Base-by-base conservation (phyloP, 192 early-diverging fungal species). In the Rhizophlyctis rosea region DNA sequence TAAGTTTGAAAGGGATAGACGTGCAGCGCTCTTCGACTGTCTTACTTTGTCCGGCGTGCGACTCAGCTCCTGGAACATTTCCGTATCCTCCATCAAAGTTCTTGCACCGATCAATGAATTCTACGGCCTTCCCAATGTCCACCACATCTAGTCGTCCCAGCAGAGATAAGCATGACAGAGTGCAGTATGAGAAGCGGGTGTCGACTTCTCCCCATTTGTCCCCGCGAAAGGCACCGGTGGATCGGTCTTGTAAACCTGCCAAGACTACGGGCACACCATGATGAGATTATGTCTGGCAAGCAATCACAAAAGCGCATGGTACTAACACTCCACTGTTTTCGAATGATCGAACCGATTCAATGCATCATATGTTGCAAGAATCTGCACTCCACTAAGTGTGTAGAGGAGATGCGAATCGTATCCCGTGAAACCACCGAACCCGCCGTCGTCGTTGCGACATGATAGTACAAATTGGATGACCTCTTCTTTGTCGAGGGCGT, bases 81-180 rank as follows among this genome's bases (percentile, higher is more conserved):
- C 96, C 96, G 68, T 91, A 99, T 13, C 92, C 96, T 36, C 96
- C 96, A 71, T 99, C 95, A 76, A 92, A 96, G 76, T 99, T 99
- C 59, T 85, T 87, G 65, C 95, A 95, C 21, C 65, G 27, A 3
- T 84, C 61, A 27, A 98, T 74, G 64, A 85, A 98, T 32, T 80
- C 78, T 3, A 90, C 86, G 1, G 89, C 81, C 25, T 81, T 84
- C 25, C 68, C 47, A 21, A 88, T 50, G 35, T 93, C 76, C 18
- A 94, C 74, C 3, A 74, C 74, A 30, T 89, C 84, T 34, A 92
- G 65, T 4, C 84, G 67, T 21, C 79, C 83, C 24, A 99, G 69
- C 47, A 97, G 71, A n/a, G 88, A 88, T 35, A 93, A 71, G 14
- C 84, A 82, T 1, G 87, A 88, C 7, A 99, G 33, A 1, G 94